phyloP scores from a whole-genome alignment of 225 moss, liverwort and hornwort genomes.

The Asterella californica region DNA sequence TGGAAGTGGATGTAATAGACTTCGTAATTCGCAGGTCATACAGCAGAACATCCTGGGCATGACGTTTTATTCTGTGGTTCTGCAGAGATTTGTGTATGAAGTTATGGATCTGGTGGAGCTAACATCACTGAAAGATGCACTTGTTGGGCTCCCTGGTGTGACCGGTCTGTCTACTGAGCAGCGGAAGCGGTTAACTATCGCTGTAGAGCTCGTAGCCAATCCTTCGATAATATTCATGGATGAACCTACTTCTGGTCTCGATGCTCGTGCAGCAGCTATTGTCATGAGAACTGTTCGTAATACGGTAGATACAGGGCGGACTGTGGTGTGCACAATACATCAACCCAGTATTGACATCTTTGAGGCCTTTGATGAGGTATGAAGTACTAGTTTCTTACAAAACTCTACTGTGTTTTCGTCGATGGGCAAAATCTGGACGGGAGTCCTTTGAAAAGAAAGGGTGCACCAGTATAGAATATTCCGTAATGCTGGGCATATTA shows the following conservation, averaged over 20 bases:
- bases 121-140: constrained; percentile 28
- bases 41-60: not conserved
- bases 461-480: not conserved
- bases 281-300: constrained; percentile 51
- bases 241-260: constrained; percentile 49
- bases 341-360: constrained; percentile 52
- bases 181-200: constrained; percentile 45
- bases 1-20: not conserved
- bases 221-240: constrained; percentile 55
- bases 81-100: constrained; percentile 40
- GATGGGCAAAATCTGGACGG: not conserved
- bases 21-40: not conserved
- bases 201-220: constrained; percentile 50
- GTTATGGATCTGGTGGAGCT: constrained; percentile 53
- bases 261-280: constrained; percentile 48
- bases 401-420: not conserved
- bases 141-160: constrained; percentile 45
- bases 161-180: constrained; percentile 48
- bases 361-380: constrained; percentile 46
- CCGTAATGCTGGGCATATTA: not conserved
- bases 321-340: constrained; percentile 52
- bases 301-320: constrained; percentile 45
- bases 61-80: not conserved
- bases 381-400: not conserved
- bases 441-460: not conserved